Conservation (phyloP, 177 flowering plant species). For the Telopea speciosissima region DNA sequence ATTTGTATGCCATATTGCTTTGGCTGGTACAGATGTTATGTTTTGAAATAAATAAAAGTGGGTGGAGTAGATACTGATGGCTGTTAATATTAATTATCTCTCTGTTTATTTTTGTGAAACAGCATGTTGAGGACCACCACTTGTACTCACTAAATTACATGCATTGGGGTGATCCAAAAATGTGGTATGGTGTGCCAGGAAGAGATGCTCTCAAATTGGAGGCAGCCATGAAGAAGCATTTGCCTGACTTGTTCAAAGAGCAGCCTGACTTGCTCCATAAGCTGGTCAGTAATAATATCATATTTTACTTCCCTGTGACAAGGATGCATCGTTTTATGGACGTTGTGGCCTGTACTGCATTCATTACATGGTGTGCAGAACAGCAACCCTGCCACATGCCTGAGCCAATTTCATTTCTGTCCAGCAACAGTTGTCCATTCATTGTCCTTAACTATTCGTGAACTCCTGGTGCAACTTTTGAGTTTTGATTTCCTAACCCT, state of each 20-base stretch:
- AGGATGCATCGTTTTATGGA: conserved; percentile 1
- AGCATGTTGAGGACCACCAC: conserved; percentile 99
- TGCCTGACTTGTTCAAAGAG: conserved; percentile 93
- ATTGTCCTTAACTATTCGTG: no score
- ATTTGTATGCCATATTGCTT: neutral
- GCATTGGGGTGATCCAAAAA: conserved; percentile 97
- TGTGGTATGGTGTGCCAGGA: conserved; percentile 97
- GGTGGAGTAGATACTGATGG: neutral
- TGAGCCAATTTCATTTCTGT: no score
- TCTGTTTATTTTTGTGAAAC: conserved; percentile 17
- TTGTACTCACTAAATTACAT: conserved; percentile 87
- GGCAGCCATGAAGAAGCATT: conserved; percentile 78
- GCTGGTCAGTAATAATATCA: conserved; percentile 49
- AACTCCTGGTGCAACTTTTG: no score
- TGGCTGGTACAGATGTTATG: neutral
- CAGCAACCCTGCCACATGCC: no score
- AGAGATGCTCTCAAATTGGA: conserved; percentile 72
- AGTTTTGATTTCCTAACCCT: no score
- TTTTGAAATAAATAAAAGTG: neutral
- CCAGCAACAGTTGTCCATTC: no score
- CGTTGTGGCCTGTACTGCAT: no score
- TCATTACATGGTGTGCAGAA: no score
- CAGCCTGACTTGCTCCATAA: conserved; percentile 99
- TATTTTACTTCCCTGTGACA: neutral
- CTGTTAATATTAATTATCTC: neutral